Evolutionary conservation across 495 filamentous ascomycete genomes (phyloP).

Genomic region (Bombardia bombarda): DNA sequence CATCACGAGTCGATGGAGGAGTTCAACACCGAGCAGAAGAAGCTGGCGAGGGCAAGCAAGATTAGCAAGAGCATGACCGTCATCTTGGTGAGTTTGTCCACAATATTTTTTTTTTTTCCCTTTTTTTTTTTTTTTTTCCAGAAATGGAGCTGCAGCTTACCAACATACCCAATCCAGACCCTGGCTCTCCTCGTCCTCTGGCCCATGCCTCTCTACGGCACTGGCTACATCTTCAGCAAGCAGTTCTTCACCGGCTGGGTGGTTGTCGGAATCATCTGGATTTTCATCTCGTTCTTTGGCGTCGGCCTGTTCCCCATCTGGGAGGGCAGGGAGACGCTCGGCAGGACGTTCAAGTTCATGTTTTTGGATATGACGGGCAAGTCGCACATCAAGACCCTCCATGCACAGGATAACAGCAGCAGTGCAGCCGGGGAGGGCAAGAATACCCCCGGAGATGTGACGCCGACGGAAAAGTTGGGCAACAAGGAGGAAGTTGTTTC

Average conservation of each 20-base stretch:
- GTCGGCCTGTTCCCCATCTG: constrained; percentile 80
- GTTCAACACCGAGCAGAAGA: constrained; percentile 53
- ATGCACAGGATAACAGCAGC: constrained; percentile 22
- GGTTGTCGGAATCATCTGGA: constrained; percentile 76
- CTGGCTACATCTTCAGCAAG: constrained; percentile 80
- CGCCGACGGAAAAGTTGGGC: constrained; percentile 22
- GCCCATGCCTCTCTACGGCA: constrained; percentile 93
- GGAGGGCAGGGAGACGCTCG: constrained; percentile 67
- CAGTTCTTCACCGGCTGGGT: constrained; percentile 93
- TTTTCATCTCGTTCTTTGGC: constrained; percentile 63
- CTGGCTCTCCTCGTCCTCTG: constrained; percentile 75
- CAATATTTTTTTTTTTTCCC: neutral
- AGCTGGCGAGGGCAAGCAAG: constrained; percentile 62
- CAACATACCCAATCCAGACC: constrained; percentile 31
- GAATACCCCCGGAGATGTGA: constrained; percentile 16
- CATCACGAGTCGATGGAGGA: constrained; percentile 26
- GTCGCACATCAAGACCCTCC: constrained; percentile 33
- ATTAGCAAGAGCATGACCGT: constrained; percentile 75
- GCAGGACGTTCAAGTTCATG: constrained; percentile 57
- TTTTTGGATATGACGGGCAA: constrained; percentile 60
- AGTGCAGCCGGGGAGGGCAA: constrained; percentile 6
- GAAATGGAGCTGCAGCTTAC: too few relatives aligned
- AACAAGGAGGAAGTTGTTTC: constrained; percentile 15
- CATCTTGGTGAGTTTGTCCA: constrained; percentile 36
- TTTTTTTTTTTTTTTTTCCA: too few relatives aligned